A percentile compares a stretch with the other conserved stretches of the same genome.
These are phyloP conservation scores for Hymenoscyphus albidus DNA, from an alignment of 2,329 filamentous ascomycete genomes.

Conservation along the genomic window DNA sequence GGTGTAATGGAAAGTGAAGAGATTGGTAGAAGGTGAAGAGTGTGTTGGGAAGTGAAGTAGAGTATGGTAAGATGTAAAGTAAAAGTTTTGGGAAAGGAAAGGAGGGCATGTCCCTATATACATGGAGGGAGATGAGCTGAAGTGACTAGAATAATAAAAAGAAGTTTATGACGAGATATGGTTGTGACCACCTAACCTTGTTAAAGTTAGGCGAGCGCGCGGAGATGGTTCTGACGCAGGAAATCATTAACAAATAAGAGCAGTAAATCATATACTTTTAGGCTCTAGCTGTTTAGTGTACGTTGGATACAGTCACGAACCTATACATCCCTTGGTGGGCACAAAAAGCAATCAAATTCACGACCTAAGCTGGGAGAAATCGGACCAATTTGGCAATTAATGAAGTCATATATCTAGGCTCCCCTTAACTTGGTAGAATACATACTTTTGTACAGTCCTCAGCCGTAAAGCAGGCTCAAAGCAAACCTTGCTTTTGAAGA, in stretches of 20 bases:
- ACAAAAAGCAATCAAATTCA: neutral
- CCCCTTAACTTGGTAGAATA: conserved; percentile 8
- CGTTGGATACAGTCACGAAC: too few species aligned
- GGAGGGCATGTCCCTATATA: neutral
- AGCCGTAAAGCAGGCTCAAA: conserved; percentile 43
- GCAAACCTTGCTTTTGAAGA: conserved; percentile 83
- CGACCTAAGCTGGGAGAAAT: neutral
- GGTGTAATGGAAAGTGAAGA: neutral
- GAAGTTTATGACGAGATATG: neutral
- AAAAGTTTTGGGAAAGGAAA: neutral
- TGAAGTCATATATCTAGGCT: neutral
- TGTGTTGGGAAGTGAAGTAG: neutral
- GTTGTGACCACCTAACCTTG: neutral
- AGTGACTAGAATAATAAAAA: neutral
- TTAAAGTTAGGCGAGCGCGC: neutral
- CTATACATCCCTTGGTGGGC: too few species aligned
- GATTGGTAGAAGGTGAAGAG: neutral
- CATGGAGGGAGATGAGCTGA: neutral
- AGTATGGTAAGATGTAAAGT: neutral
- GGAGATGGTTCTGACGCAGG: neutral
- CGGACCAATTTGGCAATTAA: neutral
- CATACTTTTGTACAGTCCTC: conserved; percentile 14
- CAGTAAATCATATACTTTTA: too few species aligned
- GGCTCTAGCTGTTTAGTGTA: too few species aligned
- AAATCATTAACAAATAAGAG: too few species aligned